These are phyloP conservation scores for Hansenula lynferdii DNA, from an alignment of 1,139 yeast species.

Conservation along the genomic window DNA sequence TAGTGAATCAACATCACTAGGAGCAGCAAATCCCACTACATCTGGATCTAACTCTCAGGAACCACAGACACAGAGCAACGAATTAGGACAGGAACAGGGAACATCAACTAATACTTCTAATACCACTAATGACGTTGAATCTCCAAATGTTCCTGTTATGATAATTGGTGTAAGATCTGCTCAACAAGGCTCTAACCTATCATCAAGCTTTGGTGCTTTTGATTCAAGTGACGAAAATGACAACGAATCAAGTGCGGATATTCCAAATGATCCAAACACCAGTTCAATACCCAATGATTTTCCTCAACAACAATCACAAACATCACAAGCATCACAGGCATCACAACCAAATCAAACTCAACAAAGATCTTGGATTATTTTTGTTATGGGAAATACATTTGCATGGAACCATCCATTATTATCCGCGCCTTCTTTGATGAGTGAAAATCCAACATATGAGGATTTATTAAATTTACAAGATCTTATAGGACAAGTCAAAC, in stretches of 20 bases:
- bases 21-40: too few relatives aligned
- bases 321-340: neutral
- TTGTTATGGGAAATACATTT: slow-evolving; percentile 45
- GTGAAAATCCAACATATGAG: slow-evolving; percentile 45
- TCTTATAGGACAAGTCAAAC: slow-evolving; percentile 39
- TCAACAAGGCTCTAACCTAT: slow-evolving; percentile 6
- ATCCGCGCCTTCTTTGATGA: slow-evolving; percentile 39
- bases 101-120: too few relatives aligned
- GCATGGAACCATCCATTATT: slow-evolving; percentile 43
- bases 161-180: slow-evolving; percentile 54
- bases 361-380: slow-evolving; percentile 42
- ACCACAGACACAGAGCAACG: neutral
- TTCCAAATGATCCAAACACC: neutral
- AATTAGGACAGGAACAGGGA: too few relatives aligned
- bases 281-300: neutral
- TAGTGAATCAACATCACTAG: slow-evolving; percentile 10
- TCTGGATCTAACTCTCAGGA: too few relatives aligned
- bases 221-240: neutral
- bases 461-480: slow-evolving; percentile 40
- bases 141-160: slow-evolving; percentile 43
- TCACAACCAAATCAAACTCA: slow-evolving; percentile 3
- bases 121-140: slow-evolving; percentile 12
- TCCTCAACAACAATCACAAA: neutral
- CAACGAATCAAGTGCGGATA: neutral
- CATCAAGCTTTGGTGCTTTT: neutral